Base-by-base conservation (phyloP, 2,329 filamentous ascomycete genomes). In the Fusarium gaditjirri region DNA sequence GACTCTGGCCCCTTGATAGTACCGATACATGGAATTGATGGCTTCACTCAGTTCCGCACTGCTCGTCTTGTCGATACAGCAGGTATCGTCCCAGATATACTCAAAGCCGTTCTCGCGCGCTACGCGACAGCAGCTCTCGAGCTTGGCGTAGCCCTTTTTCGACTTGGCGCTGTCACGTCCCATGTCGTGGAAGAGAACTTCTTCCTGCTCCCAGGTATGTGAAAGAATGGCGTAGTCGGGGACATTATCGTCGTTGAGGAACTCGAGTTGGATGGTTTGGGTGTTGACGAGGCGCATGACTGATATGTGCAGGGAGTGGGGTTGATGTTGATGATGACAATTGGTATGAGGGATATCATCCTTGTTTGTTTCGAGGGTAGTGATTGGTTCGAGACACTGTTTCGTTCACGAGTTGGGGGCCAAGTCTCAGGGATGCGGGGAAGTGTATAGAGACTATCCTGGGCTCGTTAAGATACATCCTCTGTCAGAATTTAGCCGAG, bases 241-340 rank as follows among this genome's bases (percentile, higher is more conserved):
- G 4, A 53, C 29, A 21, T 59, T 17, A 1, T 50, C 55, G 16
- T 63, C 55, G 29, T 35, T 1, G 4, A 56, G 16, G 3, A 56
- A 61, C 17, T 66, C 52, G 3, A 71, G 29, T 1, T 52, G 8
- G 4, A 71, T 35, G 2, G 31, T 42, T 12, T 29, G 2, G 1
- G 56, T 35, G 16, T 79, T 66, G 49, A 76, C 60, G 23, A 75
- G 23, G 12, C 67, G 60, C 75, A 77, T 62, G 5, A 46, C 85
- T 23, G 19, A 42, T 59, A 10, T 14, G 21, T 35, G 19, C 8
- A 3, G 16, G 17, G 13, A 33, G 2, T 29, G 10, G 17, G 8
- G 21, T 42, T 42, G 52, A 33, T 23, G 14, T 13, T 25, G 27
- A 9, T 6, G 29, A 29, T 16, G 27, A 33, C 17, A 4, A 33